Percentiles rank a stretch among this genome's conserved stretches.
phyloP scores from a whole-genome alignment of 2,329 filamentous ascomycete genomes.

The Botrytis cinerea region DNA sequence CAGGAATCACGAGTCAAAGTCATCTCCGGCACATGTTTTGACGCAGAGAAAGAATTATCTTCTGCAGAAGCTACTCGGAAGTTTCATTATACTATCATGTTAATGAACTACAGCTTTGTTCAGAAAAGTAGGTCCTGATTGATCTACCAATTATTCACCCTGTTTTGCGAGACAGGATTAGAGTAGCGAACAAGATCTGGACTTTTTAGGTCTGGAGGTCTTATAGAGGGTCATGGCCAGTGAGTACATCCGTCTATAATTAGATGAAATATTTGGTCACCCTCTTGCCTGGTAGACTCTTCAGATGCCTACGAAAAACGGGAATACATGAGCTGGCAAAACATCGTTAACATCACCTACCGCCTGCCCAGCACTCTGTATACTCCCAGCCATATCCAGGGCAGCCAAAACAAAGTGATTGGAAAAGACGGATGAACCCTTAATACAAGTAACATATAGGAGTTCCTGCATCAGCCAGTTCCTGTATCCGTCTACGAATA shows the following conservation, averaged over 20 bases:
- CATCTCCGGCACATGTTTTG: neutral
- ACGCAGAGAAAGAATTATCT: too few species aligned
- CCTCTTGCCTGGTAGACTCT: neutral
- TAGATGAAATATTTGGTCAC: constrained; percentile 5
- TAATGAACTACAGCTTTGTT: neutral
- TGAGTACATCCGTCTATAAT: constrained; percentile 15
- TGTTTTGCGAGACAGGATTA: neutral
- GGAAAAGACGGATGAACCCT: neutral
- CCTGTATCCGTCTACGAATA: neutral
- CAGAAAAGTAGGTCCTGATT: neutral
- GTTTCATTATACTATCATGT: neutral
- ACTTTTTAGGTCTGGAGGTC: neutral
- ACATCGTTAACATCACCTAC: neutral
- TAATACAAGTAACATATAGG: neutral
- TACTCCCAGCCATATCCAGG: neutral
- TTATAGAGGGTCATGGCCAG: neutral
- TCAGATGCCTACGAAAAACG: constrained; percentile 4
- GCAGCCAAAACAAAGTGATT: neutral
- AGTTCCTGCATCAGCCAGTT: neutral
- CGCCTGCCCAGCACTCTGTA: neutral
- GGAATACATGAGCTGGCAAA: constrained; percentile 13
- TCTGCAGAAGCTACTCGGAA: neutral
- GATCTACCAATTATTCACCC: constrained; percentile 13
- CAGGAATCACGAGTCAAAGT: neutral
- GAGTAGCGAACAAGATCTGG: constrained; percentile 9